Evolutionary conservation across 768 basidiomycete species (phyloP).

Genomic region (Pholiota microspora): DNA sequence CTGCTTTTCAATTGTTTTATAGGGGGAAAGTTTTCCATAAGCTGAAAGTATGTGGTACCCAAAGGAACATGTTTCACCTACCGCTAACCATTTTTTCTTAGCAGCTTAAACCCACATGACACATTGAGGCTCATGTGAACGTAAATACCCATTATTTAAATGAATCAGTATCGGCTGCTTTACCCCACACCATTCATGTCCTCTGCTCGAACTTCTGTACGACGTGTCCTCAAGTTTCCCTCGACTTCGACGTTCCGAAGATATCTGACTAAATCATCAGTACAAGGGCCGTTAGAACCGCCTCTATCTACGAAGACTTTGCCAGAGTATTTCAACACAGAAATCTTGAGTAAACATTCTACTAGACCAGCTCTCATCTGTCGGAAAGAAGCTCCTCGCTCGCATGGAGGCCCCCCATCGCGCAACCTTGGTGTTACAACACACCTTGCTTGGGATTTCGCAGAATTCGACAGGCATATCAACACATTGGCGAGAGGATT

Average conservation of each 20-base stretch:
- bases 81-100: too few species aligned
- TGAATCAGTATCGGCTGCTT: not conserved
- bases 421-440: conserved; percentile 44
- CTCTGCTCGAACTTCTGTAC: conserved; percentile 11
- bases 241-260: conserved; percentile 8
- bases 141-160: not conserved
- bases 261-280: conserved; percentile 46
- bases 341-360: conserved; percentile 49
- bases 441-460: conserved; percentile 73
- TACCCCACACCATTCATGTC: conserved; percentile 1
- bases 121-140: not conserved
- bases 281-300: conserved; percentile 55
- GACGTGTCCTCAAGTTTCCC: not conserved
- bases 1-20: too few species aligned
- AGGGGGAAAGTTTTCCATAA: too few species aligned
- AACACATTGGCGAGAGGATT: conserved; percentile 70
- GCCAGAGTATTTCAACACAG: conserved; percentile 55
- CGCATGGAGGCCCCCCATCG: conserved; percentile 61
- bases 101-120: not conserved
- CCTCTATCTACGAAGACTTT: conserved; percentile 57
- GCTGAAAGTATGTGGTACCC: not conserved
- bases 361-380: conserved; percentile 64
- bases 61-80: too few species aligned
- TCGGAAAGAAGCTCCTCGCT: conserved; percentile 51
- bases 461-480: conserved; percentile 66